These are phyloP conservation scores for Epipyxis sp. DNA, from an alignment of 108 stramenopile species.

Conservation along the genomic window DNA sequence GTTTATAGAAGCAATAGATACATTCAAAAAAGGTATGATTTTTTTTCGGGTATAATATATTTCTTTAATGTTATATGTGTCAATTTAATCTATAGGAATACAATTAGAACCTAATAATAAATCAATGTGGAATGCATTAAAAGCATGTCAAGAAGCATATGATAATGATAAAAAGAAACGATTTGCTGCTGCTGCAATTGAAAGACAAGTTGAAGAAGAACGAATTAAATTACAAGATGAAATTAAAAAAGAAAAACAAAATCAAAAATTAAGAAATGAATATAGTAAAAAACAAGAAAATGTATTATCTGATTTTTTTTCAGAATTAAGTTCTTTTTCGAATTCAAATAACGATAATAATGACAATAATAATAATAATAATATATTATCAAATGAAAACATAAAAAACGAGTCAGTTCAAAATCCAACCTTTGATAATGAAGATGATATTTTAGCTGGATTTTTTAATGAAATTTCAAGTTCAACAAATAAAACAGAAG, in stretches of 20 bases:
- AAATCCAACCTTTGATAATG: neutral
- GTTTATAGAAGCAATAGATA: constrained; percentile 27
- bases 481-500: constrained; percentile 3
- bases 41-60: neutral
- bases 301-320: constrained; percentile 14
- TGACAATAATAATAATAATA: no score
- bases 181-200: constrained; percentile 36
- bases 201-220: constrained; percentile 31
- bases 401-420: constrained; percentile 1
- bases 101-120: constrained; percentile 45
- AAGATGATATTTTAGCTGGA: constrained; percentile 43
- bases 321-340: neutral
- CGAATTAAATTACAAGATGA: constrained; percentile 6
- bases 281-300: neutral
- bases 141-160: constrained; percentile 42
- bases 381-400: neutral
- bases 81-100: no score
- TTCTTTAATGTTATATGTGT: no score
- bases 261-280: neutral
- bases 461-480: constrained; percentile 42
- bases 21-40: constrained; percentile 32
- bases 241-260: neutral
- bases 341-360: no score
- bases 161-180: constrained; percentile 32
- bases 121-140: constrained; percentile 39